Percentiles rank a stretch among this genome's conserved stretches.
phyloP scores from a whole-genome alignment of 2,329 filamentous ascomycete genomes.

The Pestalotiopsis sp. region DNA sequence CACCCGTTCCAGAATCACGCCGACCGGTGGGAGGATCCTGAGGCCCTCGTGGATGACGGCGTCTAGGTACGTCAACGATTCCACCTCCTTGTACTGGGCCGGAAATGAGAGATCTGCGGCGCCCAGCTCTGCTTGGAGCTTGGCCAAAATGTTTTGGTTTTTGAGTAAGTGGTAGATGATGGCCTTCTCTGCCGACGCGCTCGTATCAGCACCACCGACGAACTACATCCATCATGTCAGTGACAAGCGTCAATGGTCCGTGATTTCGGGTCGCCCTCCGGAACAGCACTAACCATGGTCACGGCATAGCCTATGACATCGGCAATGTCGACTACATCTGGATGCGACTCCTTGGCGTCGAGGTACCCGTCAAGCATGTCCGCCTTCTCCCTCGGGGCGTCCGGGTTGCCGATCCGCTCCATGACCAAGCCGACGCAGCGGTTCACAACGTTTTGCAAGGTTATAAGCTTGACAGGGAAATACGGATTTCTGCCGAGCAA shows the following conservation, averaged over 20 bases:
- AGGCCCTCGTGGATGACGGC: slow-evolving; percentile 48
- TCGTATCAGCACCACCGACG: slow-evolving; percentile 15
- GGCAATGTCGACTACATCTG: slow-evolving; percentile 28
- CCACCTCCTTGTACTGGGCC: slow-evolving; percentile 16
- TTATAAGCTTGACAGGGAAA: slow-evolving; percentile 4
- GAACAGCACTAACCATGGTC: slow-evolving; percentile 1
- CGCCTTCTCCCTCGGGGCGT: slow-evolving; percentile 17
- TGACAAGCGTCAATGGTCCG: no score
- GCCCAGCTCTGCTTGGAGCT: neutral
- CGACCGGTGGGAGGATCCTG: slow-evolving; percentile 43
- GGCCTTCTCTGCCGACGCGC: slow-evolving; percentile 25
- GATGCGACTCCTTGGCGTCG: slow-evolving; percentile 26
- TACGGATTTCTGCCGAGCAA: slow-evolving; percentile 39
- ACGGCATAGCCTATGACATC: slow-evolving; percentile 28
- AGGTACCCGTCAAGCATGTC: slow-evolving; percentile 33
- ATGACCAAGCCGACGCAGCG: slow-evolving; percentile 11
- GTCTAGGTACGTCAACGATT: slow-evolving; percentile 34
- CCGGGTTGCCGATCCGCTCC: neutral
- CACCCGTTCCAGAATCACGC: slow-evolving; percentile 43
- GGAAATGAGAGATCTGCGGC: slow-evolving; percentile 4
- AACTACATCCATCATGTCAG: slow-evolving; percentile 3
- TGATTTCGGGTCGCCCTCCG: no score
- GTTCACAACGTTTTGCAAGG: slow-evolving; percentile 22
- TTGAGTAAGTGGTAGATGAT: slow-evolving; percentile 35
- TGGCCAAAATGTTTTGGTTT: neutral